Conservation (phyloP, 176 grass and related monocot species). For the Avena sativa region DNA sequence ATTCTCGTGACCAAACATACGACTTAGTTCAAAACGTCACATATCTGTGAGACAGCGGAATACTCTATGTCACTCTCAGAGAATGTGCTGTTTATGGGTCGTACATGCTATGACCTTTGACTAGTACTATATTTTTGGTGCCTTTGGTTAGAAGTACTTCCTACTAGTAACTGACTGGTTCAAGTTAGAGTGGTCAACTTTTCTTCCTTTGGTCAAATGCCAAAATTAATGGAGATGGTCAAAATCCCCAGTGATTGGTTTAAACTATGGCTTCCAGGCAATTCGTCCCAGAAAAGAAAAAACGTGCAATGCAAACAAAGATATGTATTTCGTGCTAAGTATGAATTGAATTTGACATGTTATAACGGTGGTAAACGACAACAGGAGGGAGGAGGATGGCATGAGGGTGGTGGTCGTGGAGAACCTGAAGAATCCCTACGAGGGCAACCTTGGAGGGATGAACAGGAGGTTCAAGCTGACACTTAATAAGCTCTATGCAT, state of each 20-base stretch:
- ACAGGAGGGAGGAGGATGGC: slow-evolving; percentile 92
- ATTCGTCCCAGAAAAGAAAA: not conserved
- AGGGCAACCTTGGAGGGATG: slow-evolving; percentile 72
- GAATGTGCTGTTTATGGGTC: not conserved
- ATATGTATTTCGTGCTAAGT: not conserved
- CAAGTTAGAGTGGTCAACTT: slow-evolving; percentile 32
- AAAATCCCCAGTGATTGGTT: not conserved
- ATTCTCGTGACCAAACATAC: not conserved
- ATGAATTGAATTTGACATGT: slow-evolving; percentile 24
- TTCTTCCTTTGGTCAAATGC: not conserved
- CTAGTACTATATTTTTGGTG: slow-evolving; percentile 11
- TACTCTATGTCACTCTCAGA: not conserved
- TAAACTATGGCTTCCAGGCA: not conserved
- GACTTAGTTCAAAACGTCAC: not conserved
- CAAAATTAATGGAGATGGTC: not conserved
- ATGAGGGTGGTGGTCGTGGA: slow-evolving; percentile 81
- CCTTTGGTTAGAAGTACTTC: not conserved
- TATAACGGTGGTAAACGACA: not conserved
- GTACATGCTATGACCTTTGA: slow-evolving; percentile 22
- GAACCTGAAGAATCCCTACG: slow-evolving; percentile 97
- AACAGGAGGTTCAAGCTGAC: slow-evolving; percentile 91
- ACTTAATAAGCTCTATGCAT: slow-evolving; percentile 96
- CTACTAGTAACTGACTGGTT: not conserved
- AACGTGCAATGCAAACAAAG: not conserved
- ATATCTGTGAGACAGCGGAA: not conserved